phyloP scores from a whole-genome alignment of 805 yeast genomes.

The Lipomyces oligophaga region DNA sequence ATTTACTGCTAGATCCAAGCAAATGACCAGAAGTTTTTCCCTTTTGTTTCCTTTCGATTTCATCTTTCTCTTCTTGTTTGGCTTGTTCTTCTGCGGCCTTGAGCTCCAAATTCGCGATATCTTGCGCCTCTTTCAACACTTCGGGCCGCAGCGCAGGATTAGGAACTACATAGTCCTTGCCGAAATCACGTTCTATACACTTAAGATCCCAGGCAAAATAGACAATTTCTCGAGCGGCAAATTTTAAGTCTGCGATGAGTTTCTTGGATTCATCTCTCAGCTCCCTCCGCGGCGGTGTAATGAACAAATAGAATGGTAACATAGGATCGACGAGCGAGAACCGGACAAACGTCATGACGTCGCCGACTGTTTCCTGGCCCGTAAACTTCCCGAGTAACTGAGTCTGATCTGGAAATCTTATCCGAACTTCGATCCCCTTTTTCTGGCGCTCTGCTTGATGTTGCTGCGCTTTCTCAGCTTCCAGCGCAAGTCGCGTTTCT shows the following conservation, averaged over 20 bases:
- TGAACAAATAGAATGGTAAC: constrained; percentile 41
- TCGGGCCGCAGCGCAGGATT: constrained; percentile 18
- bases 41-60: constrained; percentile 8
- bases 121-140: constrained; percentile 19
- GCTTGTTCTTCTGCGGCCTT: constrained; percentile 10
- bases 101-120: constrained; percentile 15
- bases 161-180: constrained; percentile 13
- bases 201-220: constrained; percentile 37
- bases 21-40: constrained; percentile 6
- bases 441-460: constrained; percentile 18
- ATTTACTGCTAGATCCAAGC: constrained; percentile 6
- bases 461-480: constrained; percentile 32
- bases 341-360: constrained; percentile 37
- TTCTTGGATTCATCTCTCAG: constrained; percentile 36
- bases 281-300: constrained; percentile 47
- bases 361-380: constrained; percentile 44
- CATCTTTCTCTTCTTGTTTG: constrained; percentile 10
- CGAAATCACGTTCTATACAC: constrained; percentile 30
- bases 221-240: constrained; percentile 48
- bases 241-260: constrained; percentile 41
- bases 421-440: constrained; percentile 40
- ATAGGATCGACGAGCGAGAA: constrained; percentile 34
- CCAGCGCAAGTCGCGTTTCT: constrained; percentile 39
- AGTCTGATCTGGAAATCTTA: constrained; percentile 57
- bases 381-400: constrained; percentile 50